These are phyloP conservation scores for Serendipita sp. DNA, from an alignment of 768 basidiomycete species.

Conservation along the genomic window DNA sequence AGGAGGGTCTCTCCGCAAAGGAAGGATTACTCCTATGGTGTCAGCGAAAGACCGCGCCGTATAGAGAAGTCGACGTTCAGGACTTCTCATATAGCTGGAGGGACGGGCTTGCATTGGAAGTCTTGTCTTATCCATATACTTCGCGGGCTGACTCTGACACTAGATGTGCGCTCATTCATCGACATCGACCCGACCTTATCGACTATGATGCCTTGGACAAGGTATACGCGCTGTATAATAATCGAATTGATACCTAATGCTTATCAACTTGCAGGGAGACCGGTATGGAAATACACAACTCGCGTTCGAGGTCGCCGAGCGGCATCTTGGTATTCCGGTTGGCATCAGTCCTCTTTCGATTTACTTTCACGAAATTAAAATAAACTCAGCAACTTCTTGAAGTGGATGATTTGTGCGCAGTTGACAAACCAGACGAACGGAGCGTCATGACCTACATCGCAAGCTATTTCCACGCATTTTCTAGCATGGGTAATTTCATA, in stretches of 20 bases:
- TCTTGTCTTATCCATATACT: slow-evolving; percentile 19
- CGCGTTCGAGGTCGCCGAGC: slow-evolving; percentile 76
- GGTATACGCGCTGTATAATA: slow-evolving; percentile 22
- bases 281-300: slow-evolving; percentile 68
- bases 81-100: slow-evolving; percentile 89
- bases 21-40: slow-evolving; percentile 96
- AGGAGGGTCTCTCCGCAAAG: slow-evolving; percentile 97
- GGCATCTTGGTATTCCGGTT: slow-evolving; percentile 82
- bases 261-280: slow-evolving; percentile 35
- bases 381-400: slow-evolving; percentile 70
- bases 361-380: slow-evolving; percentile 3
- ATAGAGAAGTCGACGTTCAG: slow-evolving; percentile 82
- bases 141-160: slow-evolving; percentile 8
- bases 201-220: slow-evolving; percentile 81
- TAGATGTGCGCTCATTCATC: slow-evolving; percentile 94
- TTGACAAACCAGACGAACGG: slow-evolving; percentile 78
- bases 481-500: slow-evolving; percentile 61
- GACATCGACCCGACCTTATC: slow-evolving; percentile 87
- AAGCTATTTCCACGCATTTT: slow-evolving; percentile 95
- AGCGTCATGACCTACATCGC: slow-evolving; percentile 98
- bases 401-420: slow-evolving; percentile 87
- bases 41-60: slow-evolving; percentile 85
- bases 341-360: slow-evolving; percentile 16
- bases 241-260: neutral
- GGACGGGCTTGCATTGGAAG: slow-evolving; percentile 83